Evolutionary conservation across 2,329 filamentous ascomycete species (phyloP), one percentile per base, ranked within the genome.

Genomic region (Fusarium subtropicale): DNA sequence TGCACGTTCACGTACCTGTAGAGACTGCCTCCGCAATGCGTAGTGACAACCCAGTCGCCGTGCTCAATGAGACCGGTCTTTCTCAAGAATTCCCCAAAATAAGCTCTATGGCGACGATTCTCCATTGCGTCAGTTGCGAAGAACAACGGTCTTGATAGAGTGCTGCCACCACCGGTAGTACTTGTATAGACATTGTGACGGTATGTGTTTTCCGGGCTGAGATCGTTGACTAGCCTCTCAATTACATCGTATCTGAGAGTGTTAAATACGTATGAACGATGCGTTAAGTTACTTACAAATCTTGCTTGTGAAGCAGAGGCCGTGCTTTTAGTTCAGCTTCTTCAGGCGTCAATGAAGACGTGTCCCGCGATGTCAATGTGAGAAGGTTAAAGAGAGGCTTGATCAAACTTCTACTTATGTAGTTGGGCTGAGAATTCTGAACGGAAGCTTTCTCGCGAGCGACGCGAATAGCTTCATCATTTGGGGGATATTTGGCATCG

Each of bases 81-180:
- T 3, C 53, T 68, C 4, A 83, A 60, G 11, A 83, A 74, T 0
- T 69, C 54, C 0, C 81, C 81, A 15, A 79, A 76, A 0, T 65
- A 60, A 6, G 75, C 75, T 45, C 82, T 73, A 1, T 84, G 82
- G 2, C 64, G 64, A 2, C 82, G 80, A 28, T 83, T 84, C 55
- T 84, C 82, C 2, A 66, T 18, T 0, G 72, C 70, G 63, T 84
- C 81, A 0, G 79, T 81, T 0, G 78, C 77, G 51, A 84, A 84
- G 38, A 83, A 74, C 60, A 84, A 60, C 0, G 78, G 76, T 0
- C 71, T 69, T 0, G 75, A 75, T 1, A 56, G 5, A 0, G 76
- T 75, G 1, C 65, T 75, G 0, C 79, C 80, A 0, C 83, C 82
- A 1, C 83, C 82, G 0, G 82, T 84, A 1, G 74, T 74, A 41